Evolutionary conservation across 148 eudicot species (phyloP).

Genomic region (Rhododendron vialii): DNA sequence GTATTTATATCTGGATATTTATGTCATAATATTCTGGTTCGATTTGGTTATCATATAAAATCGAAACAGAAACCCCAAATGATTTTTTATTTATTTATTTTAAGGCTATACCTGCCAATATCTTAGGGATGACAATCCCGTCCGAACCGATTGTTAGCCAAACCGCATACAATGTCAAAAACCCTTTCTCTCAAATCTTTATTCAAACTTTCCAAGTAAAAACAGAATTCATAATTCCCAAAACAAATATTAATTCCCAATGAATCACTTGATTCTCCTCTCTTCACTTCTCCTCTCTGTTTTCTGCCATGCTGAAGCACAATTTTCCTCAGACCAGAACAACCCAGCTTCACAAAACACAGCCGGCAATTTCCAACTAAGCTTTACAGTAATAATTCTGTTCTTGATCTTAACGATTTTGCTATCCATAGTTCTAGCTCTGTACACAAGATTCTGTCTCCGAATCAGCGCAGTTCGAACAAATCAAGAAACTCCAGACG

Average conservation of each 20-base stretch:
- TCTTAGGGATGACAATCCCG: too few species aligned
- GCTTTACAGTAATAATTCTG: slow-evolving; percentile 58
- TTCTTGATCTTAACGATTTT: slow-evolving; percentile 48
- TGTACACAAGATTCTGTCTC: slow-evolving; percentile 54
- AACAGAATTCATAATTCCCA: too few species aligned
- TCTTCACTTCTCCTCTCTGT: slow-evolving; percentile 1
- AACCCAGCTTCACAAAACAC: slow-evolving; percentile 9
- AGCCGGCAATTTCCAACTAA: slow-evolving; percentile 48
- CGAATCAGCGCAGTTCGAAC: background rate
- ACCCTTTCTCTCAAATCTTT: too few species aligned
- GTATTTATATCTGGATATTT: too few species aligned
- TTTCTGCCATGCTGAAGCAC: slow-evolving; percentile 19
- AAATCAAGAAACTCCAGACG: slow-evolving; percentile 14
- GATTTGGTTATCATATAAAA: too few species aligned
- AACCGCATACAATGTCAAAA: too few species aligned
- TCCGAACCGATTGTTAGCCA: too few species aligned
- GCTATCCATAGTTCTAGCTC: slow-evolving; percentile 43
- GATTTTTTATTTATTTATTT: too few species aligned
- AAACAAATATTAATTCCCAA: background rate
- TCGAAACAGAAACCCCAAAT: too few species aligned
- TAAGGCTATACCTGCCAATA: too few species aligned
- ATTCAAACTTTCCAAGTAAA: background rate
- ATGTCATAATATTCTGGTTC: too few species aligned
- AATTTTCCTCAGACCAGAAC: slow-evolving; percentile 5
- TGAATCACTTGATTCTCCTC: slow-evolving; percentile 2